Evolutionary conservation across 768 basidiomycete genomes (phyloP).

Genomic region (Calocybe indica): DNA sequence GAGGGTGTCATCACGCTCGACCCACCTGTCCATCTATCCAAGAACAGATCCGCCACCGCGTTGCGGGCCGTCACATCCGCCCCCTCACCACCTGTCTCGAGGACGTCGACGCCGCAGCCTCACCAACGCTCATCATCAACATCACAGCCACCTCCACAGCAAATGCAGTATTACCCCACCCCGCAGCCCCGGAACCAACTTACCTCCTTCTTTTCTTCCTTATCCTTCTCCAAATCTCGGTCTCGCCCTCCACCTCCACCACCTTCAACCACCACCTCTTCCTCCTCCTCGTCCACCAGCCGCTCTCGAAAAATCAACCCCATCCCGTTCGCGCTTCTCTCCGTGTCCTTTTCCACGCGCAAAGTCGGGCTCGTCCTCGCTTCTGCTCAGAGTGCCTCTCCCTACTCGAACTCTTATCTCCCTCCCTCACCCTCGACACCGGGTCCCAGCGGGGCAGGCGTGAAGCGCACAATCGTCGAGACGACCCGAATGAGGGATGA

Average conservation of each 20-base stretch:
- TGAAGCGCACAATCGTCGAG: slow-evolving; percentile 50
- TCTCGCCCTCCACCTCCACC: slow-evolving; percentile 1
- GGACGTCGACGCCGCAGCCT: slow-evolving; percentile 1
- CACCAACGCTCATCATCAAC: neutral
- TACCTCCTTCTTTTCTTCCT: slow-evolving; percentile 8
- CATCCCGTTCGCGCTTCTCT: slow-evolving; percentile 30
- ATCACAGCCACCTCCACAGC: neutral
- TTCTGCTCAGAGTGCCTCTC: too few relatives aligned
- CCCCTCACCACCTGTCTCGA: slow-evolving; percentile 1
- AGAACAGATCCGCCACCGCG: neutral
- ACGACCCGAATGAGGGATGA: slow-evolving; percentile 45
- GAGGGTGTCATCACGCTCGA: slow-evolving; percentile 33
- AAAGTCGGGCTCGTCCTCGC: slow-evolving; percentile 32
- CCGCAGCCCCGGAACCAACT: neutral
- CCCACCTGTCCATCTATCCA: neutral
- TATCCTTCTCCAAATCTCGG: slow-evolving; percentile 6
- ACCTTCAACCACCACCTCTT: neutral
- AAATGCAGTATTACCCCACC: neutral
- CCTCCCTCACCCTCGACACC: slow-evolving; percentile 1
- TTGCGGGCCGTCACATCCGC: slow-evolving; percentile 3
- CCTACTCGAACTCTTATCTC: too few relatives aligned
- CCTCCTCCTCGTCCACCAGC: neutral
- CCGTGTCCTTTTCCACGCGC: slow-evolving; percentile 36
- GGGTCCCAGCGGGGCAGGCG: too few relatives aligned
- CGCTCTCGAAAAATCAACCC: slow-evolving; percentile 13